Evolutionary conservation across 2,329 filamentous ascomycete genomes (phyloP).

Genomic region (Alternaria sp.): DNA sequence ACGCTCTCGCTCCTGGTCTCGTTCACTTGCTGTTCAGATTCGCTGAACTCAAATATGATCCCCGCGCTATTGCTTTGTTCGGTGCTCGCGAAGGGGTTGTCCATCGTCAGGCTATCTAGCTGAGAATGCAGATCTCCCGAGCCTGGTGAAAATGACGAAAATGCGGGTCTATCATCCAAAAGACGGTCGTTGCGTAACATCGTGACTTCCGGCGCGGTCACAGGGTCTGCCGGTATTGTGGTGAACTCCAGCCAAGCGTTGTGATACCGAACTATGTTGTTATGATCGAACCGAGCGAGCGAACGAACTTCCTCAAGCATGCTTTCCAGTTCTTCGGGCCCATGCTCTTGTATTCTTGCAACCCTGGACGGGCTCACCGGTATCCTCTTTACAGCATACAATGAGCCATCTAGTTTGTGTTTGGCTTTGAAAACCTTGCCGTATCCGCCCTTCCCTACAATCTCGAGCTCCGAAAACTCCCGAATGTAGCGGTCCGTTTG

Average conservation of each 20-base stretch:
- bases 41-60: slow-evolving; percentile 42
- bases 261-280: slow-evolving; percentile 71
- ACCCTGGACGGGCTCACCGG: slow-evolving; percentile 61
- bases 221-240: slow-evolving; percentile 17
- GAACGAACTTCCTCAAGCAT: slow-evolving; percentile 67
- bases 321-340: slow-evolving; percentile 60
- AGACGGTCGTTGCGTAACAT: slow-evolving; percentile 28
- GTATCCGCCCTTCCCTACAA: slow-evolving; percentile 70
- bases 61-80: slow-evolving; percentile 23
- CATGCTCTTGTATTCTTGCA: slow-evolving; percentile 58
- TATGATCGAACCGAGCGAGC: slow-evolving; percentile 67
- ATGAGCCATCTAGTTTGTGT: slow-evolving; percentile 65
- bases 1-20: slow-evolving; percentile 14
- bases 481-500: slow-evolving; percentile 41
- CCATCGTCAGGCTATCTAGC: slow-evolving; percentile 25
- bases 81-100: slow-evolving; percentile 18
- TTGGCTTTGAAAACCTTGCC: slow-evolving; percentile 67
- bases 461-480: slow-evolving; percentile 50
- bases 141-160: slow-evolving; percentile 17
- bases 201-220: slow-evolving; percentile 6
- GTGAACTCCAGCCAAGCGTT: slow-evolving; percentile 67
- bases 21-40: slow-evolving; percentile 19
- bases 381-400: slow-evolving; percentile 72
- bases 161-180: slow-evolving; percentile 27
- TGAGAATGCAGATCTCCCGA: slow-evolving; percentile 16